A percentile compares a stretch with the other conserved stretches of the same genome.
Evolutionary conservation across 192 early-diverging fungal species (phyloP).

Genomic region (Backusella tuberculispora): DNA sequence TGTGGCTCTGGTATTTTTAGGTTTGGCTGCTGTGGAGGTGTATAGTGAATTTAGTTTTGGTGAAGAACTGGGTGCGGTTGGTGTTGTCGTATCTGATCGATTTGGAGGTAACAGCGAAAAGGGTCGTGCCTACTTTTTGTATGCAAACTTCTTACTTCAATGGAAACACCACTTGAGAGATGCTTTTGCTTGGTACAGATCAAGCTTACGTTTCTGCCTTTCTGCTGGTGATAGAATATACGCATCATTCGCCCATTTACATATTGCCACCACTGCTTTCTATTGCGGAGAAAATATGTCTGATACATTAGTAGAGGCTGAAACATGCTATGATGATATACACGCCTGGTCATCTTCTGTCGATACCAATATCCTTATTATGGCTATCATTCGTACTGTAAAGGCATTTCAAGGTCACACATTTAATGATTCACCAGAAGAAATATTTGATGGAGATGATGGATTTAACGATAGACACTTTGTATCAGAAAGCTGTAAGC

Average conservation of each 20-base stretch:
- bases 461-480: conserved; percentile 37
- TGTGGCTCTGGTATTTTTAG: conserved; percentile 34
- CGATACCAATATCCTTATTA: conserved; percentile 33
- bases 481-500: conserved; percentile 28
- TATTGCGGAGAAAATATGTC: conserved; percentile 21
- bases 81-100: conserved; percentile 25
- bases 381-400: conserved; percentile 32
- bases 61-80: conserved; percentile 32
- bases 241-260: conserved; percentile 29
- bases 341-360: conserved; percentile 30
- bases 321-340: conserved; percentile 31
- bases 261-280: conserved; percentile 23
- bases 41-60: conserved; percentile 28
- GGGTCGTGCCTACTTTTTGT: conserved; percentile 27
- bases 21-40: conserved; percentile 27
- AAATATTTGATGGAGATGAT: conserved; percentile 40
- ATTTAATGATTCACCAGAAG: not conserved
- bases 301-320: conserved; percentile 22
- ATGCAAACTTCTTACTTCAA: conserved; percentile 25
- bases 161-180: conserved; percentile 38
- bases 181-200: not conserved
- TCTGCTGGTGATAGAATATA: conserved; percentile 39
- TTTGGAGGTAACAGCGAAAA: conserved; percentile 26
- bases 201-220: not conserved
- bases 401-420: conserved; percentile 40